phyloP scores from a whole-genome alignment of 78 protist species.

The Paulinella micropora region DNA sequence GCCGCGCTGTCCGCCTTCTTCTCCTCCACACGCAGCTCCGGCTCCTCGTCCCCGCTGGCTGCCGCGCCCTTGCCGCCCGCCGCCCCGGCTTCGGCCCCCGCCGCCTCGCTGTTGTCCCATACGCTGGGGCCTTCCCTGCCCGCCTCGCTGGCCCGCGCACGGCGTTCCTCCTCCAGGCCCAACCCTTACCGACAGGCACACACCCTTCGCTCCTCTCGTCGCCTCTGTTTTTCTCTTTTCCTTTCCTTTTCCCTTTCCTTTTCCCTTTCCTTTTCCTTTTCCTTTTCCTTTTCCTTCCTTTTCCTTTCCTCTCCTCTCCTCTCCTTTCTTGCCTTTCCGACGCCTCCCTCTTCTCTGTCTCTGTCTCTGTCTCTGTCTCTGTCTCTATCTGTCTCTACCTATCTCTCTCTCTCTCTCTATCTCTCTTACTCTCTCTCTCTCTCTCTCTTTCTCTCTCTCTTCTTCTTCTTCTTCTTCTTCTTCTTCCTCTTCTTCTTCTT shows the following conservation, averaged over 20 bases:
- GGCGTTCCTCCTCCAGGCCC: too few relatives aligned
- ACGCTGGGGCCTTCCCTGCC: too few relatives aligned
- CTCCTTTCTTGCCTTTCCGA: not conserved
- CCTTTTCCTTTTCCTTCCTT: not conserved
- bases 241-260: not conserved
- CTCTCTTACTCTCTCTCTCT: not conserved
- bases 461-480: not conserved
- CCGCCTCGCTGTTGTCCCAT: too few relatives aligned
- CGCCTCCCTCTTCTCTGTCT: not conserved
- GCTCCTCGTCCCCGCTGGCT: too few relatives aligned
- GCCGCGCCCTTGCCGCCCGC: too few relatives aligned
- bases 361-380: not conserved
- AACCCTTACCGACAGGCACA: too few relatives aligned
- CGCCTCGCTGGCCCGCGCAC: too few relatives aligned
- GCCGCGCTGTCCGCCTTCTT: too few relatives aligned
- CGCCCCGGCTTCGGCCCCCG: too few relatives aligned
- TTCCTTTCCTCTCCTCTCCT: not conserved
- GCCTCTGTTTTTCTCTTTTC: not conserved
- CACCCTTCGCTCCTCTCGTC: too few relatives aligned
- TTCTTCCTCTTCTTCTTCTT: not conserved
- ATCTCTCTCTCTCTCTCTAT: not conserved
- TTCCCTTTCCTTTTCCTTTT: not conserved
- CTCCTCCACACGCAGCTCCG: too few relatives aligned
- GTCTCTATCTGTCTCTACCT: not conserved
- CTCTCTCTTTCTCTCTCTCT: not conserved